Evolutionary conservation across 2,329 filamentous ascomycete genomes (phyloP).

Genomic region (Fusarium decemcellulare): DNA sequence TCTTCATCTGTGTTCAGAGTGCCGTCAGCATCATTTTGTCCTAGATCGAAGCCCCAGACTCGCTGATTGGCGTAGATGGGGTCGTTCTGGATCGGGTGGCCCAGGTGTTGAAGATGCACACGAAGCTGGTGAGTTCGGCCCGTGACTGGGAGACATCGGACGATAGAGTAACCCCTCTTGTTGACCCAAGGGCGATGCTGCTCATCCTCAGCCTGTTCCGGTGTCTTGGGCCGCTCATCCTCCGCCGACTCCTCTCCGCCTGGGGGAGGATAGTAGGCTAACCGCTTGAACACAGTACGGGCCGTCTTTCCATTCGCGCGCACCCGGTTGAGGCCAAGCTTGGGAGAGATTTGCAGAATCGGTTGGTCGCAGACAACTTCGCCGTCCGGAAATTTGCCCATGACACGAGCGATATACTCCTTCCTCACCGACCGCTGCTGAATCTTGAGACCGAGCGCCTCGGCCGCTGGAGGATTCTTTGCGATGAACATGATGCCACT

Average conservation of each 20-base stretch:
- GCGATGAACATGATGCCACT: conserved; percentile 99
- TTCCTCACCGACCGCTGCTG: conserved; percentile 87
- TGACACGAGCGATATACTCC: conserved; percentile 93
- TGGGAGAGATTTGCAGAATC: conserved; percentile 93
- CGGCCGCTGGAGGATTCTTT: conserved; percentile 86
- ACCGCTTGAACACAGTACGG: conserved; percentile 88
- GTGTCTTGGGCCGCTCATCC: conserved; percentile 44
- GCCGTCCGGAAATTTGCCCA: conserved; percentile 91
- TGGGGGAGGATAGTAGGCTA: conserved; percentile 88
- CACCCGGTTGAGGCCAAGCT: conserved; percentile 94
- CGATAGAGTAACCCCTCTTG: conserved; percentile 91
- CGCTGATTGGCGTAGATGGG: conserved; percentile 96
- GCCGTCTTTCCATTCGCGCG: conserved; percentile 92
- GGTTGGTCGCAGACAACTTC: conserved; percentile 94
- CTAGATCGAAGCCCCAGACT: conserved; percentile 89
- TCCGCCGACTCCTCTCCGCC: conserved; percentile 37
- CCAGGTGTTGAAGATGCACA: conserved; percentile 94
- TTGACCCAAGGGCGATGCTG: conserved; percentile 59
- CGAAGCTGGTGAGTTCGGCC: conserved; percentile 95
- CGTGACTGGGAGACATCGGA: conserved; percentile 93
- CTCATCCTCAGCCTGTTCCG: conserved; percentile 39
- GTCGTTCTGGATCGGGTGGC: conserved; percentile 96
- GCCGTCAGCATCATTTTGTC: conserved; percentile 75
- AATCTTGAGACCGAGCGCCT: conserved; percentile 82
- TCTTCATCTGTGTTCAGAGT: conserved; percentile 85